phyloP scores from a whole-genome alignment of 306 rosid species.

The Rosa multiflora region DNA sequence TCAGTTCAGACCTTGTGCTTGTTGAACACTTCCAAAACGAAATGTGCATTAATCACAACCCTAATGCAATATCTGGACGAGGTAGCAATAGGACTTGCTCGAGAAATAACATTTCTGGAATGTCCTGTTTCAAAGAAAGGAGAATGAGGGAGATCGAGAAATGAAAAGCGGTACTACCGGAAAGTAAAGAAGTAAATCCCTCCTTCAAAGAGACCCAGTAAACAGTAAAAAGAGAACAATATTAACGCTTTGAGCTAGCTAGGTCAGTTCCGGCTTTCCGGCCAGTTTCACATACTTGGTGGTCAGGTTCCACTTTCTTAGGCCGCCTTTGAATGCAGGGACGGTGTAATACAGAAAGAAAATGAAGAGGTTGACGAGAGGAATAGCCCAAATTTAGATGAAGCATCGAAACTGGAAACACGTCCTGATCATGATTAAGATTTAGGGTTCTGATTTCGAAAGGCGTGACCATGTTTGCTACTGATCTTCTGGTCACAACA shows the following conservation, averaged over 20 bases:
- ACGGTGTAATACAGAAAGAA: not conserved
- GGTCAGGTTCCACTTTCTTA: not conserved
- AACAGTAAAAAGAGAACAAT: too few species aligned
- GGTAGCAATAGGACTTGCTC: not conserved
- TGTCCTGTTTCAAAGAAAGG: not conserved
- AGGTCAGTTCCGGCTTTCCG: not conserved
- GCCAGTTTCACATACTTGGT: not conserved
- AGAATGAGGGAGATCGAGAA: too few species aligned
- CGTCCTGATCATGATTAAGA: not conserved
- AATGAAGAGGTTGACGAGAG: not conserved
- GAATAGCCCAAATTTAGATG: not conserved
- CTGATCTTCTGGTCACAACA: not conserved
- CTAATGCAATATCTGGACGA: not conserved
- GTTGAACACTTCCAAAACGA: not conserved
- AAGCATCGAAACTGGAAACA: too few species aligned
- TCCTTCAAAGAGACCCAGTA: too few species aligned
- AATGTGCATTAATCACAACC: not conserved
- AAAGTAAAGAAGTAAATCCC: too few species aligned
- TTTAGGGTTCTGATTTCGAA: not conserved
- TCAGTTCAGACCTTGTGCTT: not conserved
- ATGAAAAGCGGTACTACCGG: too few species aligned
- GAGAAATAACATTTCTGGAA: not conserved
- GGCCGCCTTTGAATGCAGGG: not conserved
- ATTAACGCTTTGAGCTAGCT: not conserved
- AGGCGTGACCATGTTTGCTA: not conserved